These are phyloP conservation scores for Pueraria montana DNA, from an alignment of 306 rosid genomes.

Conservation along the genomic window DNA sequence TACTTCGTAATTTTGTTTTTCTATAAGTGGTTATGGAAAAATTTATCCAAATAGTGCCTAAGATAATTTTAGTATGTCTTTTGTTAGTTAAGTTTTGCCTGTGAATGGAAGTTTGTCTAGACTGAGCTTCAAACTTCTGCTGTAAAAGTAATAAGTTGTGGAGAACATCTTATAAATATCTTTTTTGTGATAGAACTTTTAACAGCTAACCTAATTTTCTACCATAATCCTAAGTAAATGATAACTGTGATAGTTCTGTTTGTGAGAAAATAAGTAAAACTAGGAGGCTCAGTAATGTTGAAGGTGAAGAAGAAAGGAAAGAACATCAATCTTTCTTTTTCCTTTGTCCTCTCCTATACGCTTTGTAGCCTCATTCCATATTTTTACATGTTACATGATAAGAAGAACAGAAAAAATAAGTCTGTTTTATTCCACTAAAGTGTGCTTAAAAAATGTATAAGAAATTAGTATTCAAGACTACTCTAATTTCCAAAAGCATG, in stretches of 20 bases:
- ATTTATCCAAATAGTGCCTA: background rate
- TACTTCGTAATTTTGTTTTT: background rate
- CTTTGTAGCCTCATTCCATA: background rate
- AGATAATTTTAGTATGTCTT: background rate
- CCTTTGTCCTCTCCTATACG: background rate
- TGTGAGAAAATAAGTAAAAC: conserved; percentile 19
- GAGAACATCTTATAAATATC: too few species aligned
- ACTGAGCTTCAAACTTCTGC: background rate
- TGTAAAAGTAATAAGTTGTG: too few species aligned
- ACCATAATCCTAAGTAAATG: background rate
- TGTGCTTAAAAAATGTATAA: background rate
- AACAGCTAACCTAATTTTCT: background rate
- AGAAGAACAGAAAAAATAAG: background rate
- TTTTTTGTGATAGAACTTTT: too few species aligned
- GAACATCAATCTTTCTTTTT: background rate
- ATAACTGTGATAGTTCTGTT: background rate
- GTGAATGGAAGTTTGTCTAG: conserved; percentile 16
- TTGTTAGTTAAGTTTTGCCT: background rate
- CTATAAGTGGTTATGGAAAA: background rate
- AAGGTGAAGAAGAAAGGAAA: background rate
- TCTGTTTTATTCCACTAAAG: background rate
- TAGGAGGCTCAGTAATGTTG: background rate
- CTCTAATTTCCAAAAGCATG: conserved; percentile 9
- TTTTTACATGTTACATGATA: conserved; percentile 1
- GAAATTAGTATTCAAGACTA: conserved; percentile 24